phyloP scores from a whole-genome alignment of 176 grass and related monocot species.

The Rhynchospora pubera region DNA sequence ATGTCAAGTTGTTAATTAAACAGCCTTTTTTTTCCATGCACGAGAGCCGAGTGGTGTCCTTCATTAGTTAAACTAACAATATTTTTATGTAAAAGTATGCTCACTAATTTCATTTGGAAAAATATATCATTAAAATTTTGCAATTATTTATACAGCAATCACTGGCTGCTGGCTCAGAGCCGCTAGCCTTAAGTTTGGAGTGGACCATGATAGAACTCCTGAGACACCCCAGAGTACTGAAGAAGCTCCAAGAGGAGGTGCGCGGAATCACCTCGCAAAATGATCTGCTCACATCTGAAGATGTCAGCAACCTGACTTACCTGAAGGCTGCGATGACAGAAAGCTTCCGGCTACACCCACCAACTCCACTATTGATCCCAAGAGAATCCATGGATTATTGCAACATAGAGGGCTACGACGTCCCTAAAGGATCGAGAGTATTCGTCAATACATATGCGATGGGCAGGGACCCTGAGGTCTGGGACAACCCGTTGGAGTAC shows the following conservation, averaged over 20 bases:
- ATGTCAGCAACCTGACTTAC: slow-evolving; percentile 15
- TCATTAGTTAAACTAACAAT: background rate
- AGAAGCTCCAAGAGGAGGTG: slow-evolving; percentile 3
- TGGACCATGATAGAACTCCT: slow-evolving; percentile 34
- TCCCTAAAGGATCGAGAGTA: slow-evolving; percentile 11
- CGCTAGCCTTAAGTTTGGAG: slow-evolving; percentile 20
- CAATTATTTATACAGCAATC: slow-evolving; percentile 14
- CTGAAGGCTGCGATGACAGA: slow-evolving; percentile 43
- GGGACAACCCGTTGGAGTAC: slow-evolving; percentile 28
- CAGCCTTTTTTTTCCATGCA: too few species aligned
- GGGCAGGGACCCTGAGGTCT: slow-evolving; percentile 24
- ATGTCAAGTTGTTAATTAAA: too few species aligned
- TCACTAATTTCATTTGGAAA: background rate
- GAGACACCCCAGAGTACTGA: slow-evolving; percentile 20
- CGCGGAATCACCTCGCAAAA: background rate
- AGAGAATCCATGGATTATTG: slow-evolving; percentile 10
- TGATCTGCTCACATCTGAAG: background rate
- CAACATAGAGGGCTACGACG: slow-evolving; percentile 29
- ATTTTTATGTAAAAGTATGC: background rate
- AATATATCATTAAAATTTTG: slow-evolving; percentile 27
- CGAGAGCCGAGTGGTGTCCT: background rate
- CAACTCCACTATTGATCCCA: slow-evolving; percentile 27
- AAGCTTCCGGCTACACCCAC: slow-evolving; percentile 33
- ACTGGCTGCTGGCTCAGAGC: slow-evolving; percentile 31
- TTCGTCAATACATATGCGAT: slow-evolving; percentile 40